Conservation (phyloP, 1,139 yeast genomes). For the Suhomyces guaymorum region DNA sequence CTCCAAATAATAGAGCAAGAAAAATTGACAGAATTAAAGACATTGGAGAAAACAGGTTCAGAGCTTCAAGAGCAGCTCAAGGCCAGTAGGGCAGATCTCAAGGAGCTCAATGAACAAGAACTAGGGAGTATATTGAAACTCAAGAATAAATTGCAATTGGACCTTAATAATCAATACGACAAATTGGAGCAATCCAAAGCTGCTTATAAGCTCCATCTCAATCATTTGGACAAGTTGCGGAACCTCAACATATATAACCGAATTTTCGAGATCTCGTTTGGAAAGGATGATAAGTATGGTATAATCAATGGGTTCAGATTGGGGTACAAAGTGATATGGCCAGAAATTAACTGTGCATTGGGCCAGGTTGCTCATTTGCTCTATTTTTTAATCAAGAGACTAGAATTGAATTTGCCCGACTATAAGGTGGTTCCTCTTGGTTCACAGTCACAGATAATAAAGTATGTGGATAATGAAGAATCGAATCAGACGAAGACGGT, state of each 20-base stretch:
- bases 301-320: constrained; percentile 83
- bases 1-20: constrained; percentile 34
- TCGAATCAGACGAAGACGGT: constrained; percentile 22
- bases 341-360: constrained; percentile 88
- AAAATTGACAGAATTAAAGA: constrained; percentile 44
- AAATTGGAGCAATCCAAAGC: constrained; percentile 64
- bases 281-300: constrained; percentile 67
- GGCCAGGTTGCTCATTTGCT: constrained; percentile 79
- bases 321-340: constrained; percentile 80
- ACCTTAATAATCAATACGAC: constrained; percentile 46
- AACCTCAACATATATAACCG: constrained; percentile 79
- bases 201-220: constrained; percentile 59
- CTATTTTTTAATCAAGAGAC: constrained; percentile 60
- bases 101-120: constrained; percentile 36
- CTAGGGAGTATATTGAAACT: constrained; percentile 46
- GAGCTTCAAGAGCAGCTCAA: constrained; percentile 42
- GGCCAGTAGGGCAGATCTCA: constrained; percentile 41
- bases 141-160: constrained; percentile 55
- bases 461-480: constrained; percentile 25
- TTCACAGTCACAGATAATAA: constrained; percentile 76
- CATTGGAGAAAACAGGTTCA: constrained; percentile 44
- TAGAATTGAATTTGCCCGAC: constrained; percentile 55
- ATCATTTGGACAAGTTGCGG: constrained; percentile 68
- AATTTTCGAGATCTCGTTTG: constrained; percentile 78
- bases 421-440: constrained; percentile 82